Base-by-base conservation (phyloP, 805 yeast genomes). In the Metschnikowia aberdeeniae region DNA sequence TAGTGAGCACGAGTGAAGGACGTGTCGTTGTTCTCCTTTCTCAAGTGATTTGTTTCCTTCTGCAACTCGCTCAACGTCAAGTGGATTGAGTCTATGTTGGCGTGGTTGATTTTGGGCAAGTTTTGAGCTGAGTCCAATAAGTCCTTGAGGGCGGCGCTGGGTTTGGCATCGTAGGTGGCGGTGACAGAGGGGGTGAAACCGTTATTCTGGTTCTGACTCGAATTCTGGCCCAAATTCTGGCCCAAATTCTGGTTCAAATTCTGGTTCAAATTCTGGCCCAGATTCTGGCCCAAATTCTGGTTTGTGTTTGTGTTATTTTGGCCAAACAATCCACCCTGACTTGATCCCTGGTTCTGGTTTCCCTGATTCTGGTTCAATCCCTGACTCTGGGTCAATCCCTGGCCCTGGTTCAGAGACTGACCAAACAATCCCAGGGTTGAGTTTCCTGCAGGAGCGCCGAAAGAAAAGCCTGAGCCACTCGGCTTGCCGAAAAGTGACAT, bases 71-170 rank as follows among this genome's bases (percentile, higher is more conserved):
- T 77, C 45, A 89, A 74, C 19, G 95, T 87, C 50, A 89, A 73
- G 62, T 86, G 89, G 42, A 90, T 81, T 2, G 92, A 73, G 5
- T 95, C 97, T 35, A 89, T 64, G 44, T 85, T 89, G 36, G 84
- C 77, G 43, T 66, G 43, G 71, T 70, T 52, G 10, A 74, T 60
- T 40, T 72, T 72, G 5, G 97, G 96, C 47, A 90, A 70, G 56
- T 85, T 84, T 49, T 78, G 75, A 0, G 95, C 83, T 1, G 90
- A 76, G 59, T 86, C 95, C 42, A 89, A 63, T 43, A 89, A 73
- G 58, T 89, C 96, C 49, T 80, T 80, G 52, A 89, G 70, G 44
- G 68, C 53, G 1, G 54, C 46, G 1, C 22, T 22, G 22, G 42
- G 30, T 8, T 32, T 32, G 14, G 32, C 32, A 7, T 30, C 42